Evolutionary conservation across 1,284 basidiomycete genomes (phyloP).

Genomic region (Boletus calvinii): DNA sequence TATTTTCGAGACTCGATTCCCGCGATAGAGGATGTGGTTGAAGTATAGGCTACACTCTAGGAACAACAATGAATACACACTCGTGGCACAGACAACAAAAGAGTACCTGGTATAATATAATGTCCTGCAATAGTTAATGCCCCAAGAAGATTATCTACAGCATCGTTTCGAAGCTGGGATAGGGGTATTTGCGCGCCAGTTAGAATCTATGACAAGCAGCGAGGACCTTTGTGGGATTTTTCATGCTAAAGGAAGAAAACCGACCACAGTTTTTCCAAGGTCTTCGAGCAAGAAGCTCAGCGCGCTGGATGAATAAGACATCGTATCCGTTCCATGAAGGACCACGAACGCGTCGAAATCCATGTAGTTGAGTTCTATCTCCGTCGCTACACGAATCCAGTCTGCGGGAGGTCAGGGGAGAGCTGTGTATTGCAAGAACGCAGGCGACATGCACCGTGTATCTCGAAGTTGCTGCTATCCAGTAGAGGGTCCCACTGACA

Average conservation of each 20-base stretch:
- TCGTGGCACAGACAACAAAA: background rate
- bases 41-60: constrained; percentile 85
- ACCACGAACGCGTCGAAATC: constrained; percentile 88
- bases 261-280: constrained; percentile 83
- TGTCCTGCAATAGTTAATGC: constrained; percentile 86
- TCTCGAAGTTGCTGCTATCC: constrained; percentile 87
- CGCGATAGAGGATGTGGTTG: constrained; percentile 83
- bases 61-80: constrained; percentile 6
- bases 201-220: constrained; percentile 55
- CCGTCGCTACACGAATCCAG: constrained; percentile 86
- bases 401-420: constrained; percentile 44
- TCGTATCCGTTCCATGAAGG: constrained; percentile 92
- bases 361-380: constrained; percentile 87
- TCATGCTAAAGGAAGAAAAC: constrained; percentile 11
- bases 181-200: constrained; percentile 93
- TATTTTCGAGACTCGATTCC: constrained; percentile 83
- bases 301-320: constrained; percentile 86
- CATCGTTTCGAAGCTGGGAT: constrained; percentile 86
- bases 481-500: constrained; percentile 79
- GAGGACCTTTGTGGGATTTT: background rate
- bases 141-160: constrained; percentile 86
- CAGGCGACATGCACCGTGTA: constrained; percentile 50
- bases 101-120: constrained; percentile 82
- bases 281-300: constrained; percentile 90
- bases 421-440: background rate